phyloP scores from a whole-genome alignment of 495 filamentous ascomycete species.

The Coniosporium apollinis region DNA sequence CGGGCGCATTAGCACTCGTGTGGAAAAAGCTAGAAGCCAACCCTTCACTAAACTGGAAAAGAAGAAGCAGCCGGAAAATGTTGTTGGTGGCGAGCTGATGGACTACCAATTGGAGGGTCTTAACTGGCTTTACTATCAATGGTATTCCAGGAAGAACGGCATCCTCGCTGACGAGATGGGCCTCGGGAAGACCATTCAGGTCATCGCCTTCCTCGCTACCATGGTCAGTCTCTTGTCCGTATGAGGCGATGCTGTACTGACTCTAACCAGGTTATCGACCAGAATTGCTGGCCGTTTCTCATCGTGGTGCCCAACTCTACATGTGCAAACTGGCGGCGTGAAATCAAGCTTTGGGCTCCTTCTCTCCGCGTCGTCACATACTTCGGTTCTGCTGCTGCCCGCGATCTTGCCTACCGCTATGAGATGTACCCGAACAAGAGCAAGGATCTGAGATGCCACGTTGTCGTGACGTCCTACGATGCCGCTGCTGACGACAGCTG shows the following conservation, averaged over 20 bases:
- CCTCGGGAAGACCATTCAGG: conserved; percentile 91
- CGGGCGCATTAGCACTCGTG: conserved; percentile 37
- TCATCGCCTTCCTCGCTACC: conserved; percentile 66
- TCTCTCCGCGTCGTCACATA: conserved; percentile 76
- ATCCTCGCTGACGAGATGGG: conserved; percentile 99
- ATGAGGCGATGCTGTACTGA: too few relatives aligned
- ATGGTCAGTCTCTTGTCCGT: conserved; percentile 24
- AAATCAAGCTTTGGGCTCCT: conserved; percentile 90
- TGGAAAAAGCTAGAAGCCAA: conserved; percentile 41
- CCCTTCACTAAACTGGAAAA: conserved; percentile 53
- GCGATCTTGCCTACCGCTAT: conserved; percentile 51
- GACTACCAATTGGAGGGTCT: conserved; percentile 83
- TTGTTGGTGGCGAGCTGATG: conserved; percentile 75
- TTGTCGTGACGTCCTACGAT: conserved; percentile 91
- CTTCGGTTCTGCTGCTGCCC: conserved; percentile 55
- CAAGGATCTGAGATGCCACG: conserved; percentile 57
- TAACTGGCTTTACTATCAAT: conserved; percentile 95
- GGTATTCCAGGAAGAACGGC: conserved; percentile 62
- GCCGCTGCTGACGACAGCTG: conserved; percentile 55
- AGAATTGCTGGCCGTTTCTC: conserved; percentile 80
- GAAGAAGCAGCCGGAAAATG: conserved; percentile 51
- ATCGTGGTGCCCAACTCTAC: conserved; percentile 89
- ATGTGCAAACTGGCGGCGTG: conserved; percentile 89
- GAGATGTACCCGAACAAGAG: conserved; percentile 62
- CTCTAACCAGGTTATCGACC: too few relatives aligned